A percentile compares a stretch with the other conserved stretches of the same genome.
Evolutionary conservation across 1,139 yeast genomes (phyloP).

Genomic region (Arxiozyma slooffiae): DNA sequence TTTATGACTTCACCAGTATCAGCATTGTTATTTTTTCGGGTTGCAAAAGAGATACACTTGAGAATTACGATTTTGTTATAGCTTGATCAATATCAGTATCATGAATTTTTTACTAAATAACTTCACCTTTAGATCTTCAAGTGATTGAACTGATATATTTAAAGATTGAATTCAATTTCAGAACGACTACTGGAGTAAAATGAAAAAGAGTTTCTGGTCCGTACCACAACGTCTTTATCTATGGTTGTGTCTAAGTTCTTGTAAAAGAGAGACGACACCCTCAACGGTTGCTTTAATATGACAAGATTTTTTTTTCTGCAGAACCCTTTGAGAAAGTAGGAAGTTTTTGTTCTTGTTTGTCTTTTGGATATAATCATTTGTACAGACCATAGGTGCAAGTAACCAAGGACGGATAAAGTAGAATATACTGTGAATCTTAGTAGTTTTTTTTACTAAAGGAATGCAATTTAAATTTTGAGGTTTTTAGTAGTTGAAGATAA

Average conservation of each 20-base stretch:
- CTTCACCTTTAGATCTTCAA: constrained; percentile 67
- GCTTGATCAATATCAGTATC: constrained; percentile 74
- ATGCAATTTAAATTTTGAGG: constrained; percentile 1
- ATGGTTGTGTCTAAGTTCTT: constrained; percentile 75
- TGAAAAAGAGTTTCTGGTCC: constrained; percentile 90
- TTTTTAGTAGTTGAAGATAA: background rate
- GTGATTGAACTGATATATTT: constrained; percentile 75
- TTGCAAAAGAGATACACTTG: constrained; percentile 28
- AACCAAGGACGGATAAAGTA: constrained; percentile 36
- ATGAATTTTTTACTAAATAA: constrained; percentile 81
- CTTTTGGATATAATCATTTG: constrained; percentile 53
- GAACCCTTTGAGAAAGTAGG: constrained; percentile 57
- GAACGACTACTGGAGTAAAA: constrained; percentile 87
- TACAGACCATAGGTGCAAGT: constrained; percentile 48
- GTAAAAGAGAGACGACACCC: constrained; percentile 79
- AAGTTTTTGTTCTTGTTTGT: constrained; percentile 47
- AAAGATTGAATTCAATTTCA: constrained; percentile 80
- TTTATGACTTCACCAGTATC: constrained; percentile 29
- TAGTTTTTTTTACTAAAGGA: constrained; percentile 5
- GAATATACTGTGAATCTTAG: constrained; percentile 7
- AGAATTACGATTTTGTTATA: constrained; percentile 51
- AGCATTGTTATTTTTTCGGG: constrained; percentile 2
- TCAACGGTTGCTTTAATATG: constrained; percentile 88
- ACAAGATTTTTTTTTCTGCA: constrained; percentile 80
- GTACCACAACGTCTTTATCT: constrained; percentile 80